Base-by-base conservation (phyloP, 768 basidiomycete species). In the Lactarius akahatsu region DNA sequence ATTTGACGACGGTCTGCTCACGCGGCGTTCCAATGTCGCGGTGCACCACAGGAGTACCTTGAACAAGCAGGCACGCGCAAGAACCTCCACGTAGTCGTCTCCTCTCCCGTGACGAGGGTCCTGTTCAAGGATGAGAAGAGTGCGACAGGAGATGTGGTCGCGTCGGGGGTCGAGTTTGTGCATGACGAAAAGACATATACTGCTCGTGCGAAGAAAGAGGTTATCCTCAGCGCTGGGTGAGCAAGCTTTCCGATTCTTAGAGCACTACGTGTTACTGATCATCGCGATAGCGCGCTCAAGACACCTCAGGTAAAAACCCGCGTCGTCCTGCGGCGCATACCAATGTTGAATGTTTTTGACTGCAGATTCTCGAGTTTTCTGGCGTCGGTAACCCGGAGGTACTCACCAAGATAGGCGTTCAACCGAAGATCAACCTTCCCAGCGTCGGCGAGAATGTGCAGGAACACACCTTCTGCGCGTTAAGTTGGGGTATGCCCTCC, bases 371-470 rank as follows among this genome's bases (percentile, higher is more conserved):
- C 2, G 83, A 87, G 70, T 74, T 87, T 2, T 85, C 84, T 6
- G 87, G 86, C 28, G 82, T 87, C 62, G 86, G 86, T 20, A 75
- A 79, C 38, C 71, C 72, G 16, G 75, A 74, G 2, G 67, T 83
- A 26, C 74, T 87, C 38, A 69, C 75, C 30, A 74, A 67, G 6
- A 70, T 82, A 20, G 80, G 78, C 2, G 77, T 88, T 47, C 65
- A 73, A 0, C 63, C 75, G 28, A 73, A 76, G 62, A 59, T 83
- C 30, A 79, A 83, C 55, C 74, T 85, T 7, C 75, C 76, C 7
- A 80, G 78, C 11, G 84, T 86, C 15, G 85, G 85, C 1, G 77
- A 79, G 72, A 85, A 85, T 68, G 74, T 83, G n/a, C 83, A 85
- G 68, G 84, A 85, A 64, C 84, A 86, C 64, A 62, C 72, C 59